Base-by-base conservation (phyloP, 2,329 filamentous ascomycete species). In the Dactylellina parvicollis region DNA sequence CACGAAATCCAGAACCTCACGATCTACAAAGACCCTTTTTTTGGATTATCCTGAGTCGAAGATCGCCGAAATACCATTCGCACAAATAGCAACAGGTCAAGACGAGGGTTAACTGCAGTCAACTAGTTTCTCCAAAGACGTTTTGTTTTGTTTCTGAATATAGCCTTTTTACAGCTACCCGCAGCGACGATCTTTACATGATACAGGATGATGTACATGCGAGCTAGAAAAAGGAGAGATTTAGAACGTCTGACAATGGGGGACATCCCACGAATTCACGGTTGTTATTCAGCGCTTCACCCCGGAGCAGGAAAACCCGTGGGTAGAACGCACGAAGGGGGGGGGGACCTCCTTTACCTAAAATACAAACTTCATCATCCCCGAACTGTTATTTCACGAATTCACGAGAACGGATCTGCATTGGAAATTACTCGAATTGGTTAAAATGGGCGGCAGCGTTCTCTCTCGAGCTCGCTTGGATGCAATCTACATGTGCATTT, bases 341-440 rank as follows among this genome's bases (percentile, higher is more conserved):
- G n/a, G n/a, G 7, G 38, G 38, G 16, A 10, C n/a, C n/a, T 42
- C 8, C n/a, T n/a, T 10, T 9, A 42, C 38, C 4, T n/a, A n/a
- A n/a, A n/a, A n/a, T n/a, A n/a, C n/a, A n/a, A n/a, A n/a, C n/a
- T n/a, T n/a, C n/a, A n/a, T n/a, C n/a, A n/a, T n/a, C n/a, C 16
- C 12, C 34, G 12, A 38, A 14, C 12, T n/a, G 12, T 4, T 14
- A 14, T 5, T 32, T 12, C 5, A 14, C 40, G 42, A n/a, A 18
- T 56, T 24, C 49, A 62, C 55, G 18, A 54, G 55, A 20, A 38
- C 36, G 66, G n/a, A 71, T 71, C 66, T 50, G 50, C 57, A 55
- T 30, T 36, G 36, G 42, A 30, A 24, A 32, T 46, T 42, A 9
- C 66, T 34, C 26, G 18, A 57, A 26, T 26, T n/a, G 47, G 38